Evolutionary conservation across 1,284 basidiomycete genomes (phyloP).

Genomic region (Cryptococcus sp.): DNA sequence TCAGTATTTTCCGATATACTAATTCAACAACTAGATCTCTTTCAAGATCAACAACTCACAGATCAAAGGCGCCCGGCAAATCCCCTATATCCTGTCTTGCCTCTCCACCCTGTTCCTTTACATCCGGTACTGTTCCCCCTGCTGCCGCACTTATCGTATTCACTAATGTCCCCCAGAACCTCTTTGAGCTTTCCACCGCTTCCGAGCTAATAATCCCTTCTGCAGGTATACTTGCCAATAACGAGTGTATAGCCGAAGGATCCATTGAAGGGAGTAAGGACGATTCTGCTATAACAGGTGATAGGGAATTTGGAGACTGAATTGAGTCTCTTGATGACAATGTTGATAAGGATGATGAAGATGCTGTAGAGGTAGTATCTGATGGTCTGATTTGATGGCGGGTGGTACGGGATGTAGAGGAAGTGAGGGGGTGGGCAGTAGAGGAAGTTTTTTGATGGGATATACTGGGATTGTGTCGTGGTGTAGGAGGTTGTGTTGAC

Average conservation of each 20-base stretch:
- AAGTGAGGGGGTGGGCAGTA: neutral
- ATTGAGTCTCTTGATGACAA: neutral
- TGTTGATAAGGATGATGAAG: constrained; percentile 2
- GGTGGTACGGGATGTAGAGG: neutral
- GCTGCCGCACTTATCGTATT: constrained; percentile 39
- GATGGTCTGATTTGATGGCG: neutral
- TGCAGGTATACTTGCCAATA: neutral
- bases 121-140: constrained; percentile 28
- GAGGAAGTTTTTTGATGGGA: neutral
- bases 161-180: constrained; percentile 39
- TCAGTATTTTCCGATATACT: neutral
- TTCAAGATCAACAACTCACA: neutral
- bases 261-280: neutral
- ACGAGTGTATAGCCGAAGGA: neutral
- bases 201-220: constrained; percentile 1
- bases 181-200: constrained; percentile 29
- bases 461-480: neutral
- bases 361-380: neutral
- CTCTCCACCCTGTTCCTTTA: neutral
- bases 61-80: neutral
- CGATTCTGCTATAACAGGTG: neutral
- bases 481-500: constrained; percentile 6
- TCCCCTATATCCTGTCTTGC: neutral
- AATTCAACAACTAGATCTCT: neutral
- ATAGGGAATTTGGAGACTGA: neutral